Percentiles rank a stretch among this genome's conserved stretches.
Conservation (phyloP, 345 rosid genomes). For the Citrus cavaleriei region DNA sequence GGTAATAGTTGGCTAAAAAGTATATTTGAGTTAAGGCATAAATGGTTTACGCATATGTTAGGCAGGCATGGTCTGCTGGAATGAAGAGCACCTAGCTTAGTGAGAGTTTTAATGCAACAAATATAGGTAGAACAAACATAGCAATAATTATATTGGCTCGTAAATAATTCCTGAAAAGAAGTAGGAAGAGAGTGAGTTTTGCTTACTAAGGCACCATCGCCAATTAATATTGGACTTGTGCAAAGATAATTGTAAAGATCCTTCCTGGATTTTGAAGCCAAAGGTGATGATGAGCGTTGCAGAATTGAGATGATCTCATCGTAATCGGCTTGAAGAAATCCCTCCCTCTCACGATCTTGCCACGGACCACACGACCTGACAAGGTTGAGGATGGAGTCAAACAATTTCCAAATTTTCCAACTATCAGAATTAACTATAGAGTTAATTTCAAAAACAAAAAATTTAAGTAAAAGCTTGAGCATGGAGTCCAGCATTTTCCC, state of each 20-base stretch:
- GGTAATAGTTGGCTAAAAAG: not conserved
- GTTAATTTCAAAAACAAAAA: no score
- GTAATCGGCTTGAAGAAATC: conserved; percentile 41
- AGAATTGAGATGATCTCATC: conserved; percentile 15
- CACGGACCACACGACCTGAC: not conserved
- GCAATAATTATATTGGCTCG: not conserved
- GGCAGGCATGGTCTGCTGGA: no score
- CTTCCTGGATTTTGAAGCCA: conserved; percentile 28
- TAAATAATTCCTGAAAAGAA: not conserved
- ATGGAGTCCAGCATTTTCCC: no score
- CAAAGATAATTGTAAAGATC: conserved; percentile 44
- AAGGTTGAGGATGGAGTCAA: not conserved
- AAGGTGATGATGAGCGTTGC: not conserved
- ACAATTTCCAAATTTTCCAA: no score
- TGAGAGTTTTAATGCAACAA: no score
- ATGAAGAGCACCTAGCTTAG: no score
- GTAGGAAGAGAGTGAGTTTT: not conserved
- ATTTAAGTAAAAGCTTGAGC: no score
- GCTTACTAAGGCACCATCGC: conserved; percentile 41
- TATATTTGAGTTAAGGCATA: not conserved
- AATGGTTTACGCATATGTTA: not conserved
- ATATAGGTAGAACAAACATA: not conserved
- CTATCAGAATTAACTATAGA: no score
- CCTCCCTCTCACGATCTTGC: conserved; percentile 24
- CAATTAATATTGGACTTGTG: conserved; percentile 30